A percentile compares a stretch with the other conserved stretches of the same genome.
phyloP scores from a whole-genome alignment of 768 basidiomycete genomes.

The Suillus discolor region DNA sequence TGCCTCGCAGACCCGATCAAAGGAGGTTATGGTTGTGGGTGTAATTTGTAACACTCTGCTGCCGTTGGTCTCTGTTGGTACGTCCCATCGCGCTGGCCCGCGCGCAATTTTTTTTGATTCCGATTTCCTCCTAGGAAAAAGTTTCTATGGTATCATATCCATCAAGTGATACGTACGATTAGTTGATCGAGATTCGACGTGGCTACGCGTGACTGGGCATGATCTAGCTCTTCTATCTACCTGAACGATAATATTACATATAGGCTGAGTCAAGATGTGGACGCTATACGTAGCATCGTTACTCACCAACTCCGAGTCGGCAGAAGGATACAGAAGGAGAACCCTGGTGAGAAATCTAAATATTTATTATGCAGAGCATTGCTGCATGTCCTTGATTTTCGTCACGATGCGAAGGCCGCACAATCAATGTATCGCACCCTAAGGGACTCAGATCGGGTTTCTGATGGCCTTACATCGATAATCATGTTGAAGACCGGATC shows the following conservation, averaged over 20 bases:
- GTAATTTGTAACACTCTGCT: too few species aligned
- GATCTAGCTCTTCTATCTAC: slow-evolving; percentile 26
- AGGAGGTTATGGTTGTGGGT: slow-evolving; percentile 30
- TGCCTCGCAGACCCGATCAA: slow-evolving; percentile 52
- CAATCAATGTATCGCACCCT: too few species aligned
- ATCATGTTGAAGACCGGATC: too few species aligned
- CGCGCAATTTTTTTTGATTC: slow-evolving; percentile 48
- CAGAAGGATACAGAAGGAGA: not conserved
- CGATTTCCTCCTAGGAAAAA: slow-evolving; percentile 45
- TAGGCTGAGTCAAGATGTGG: too few species aligned
- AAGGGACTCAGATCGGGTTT: too few species aligned
- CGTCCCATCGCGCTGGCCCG: not conserved
- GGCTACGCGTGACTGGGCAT: slow-evolving; percentile 34
- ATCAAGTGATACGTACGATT: slow-evolving; percentile 41
- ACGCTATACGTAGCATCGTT: not conserved
- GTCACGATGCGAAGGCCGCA: too few species aligned
- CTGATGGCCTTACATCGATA: too few species aligned
- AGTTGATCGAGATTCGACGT: not conserved
- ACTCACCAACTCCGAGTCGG: not conserved
- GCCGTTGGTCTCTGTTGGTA: too few species aligned
- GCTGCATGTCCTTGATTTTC: too few species aligned
- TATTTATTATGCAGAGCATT: too few species aligned
- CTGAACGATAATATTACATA: not conserved
- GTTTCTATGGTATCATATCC: slow-evolving; percentile 57
- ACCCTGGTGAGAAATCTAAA: too few species aligned